Evolutionary conservation across 140 eudicot genomes (phyloP).

Genomic region (Bidens hawaiensis): DNA sequence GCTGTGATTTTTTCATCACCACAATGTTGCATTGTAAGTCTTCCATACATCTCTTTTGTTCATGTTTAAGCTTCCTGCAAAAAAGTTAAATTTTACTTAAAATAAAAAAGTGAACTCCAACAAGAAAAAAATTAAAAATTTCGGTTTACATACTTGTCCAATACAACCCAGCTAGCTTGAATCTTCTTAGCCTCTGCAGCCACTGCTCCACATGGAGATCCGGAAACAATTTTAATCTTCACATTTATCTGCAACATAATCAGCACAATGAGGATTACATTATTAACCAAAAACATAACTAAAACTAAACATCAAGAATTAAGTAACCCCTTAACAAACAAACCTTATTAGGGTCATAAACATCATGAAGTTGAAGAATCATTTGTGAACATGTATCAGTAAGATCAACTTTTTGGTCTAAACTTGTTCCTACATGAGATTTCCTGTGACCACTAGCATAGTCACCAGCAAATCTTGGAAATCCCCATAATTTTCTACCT

Average conservation of each 20-base stretch:
- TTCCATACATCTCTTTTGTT: constrained; percentile 86
- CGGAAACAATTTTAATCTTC: constrained; percentile 80
- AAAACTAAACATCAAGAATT: neutral
- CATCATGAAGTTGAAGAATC: constrained; percentile 97
- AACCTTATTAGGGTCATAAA: constrained; percentile 94
- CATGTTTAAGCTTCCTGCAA: constrained; percentile 71
- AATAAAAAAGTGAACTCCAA: too few relatives aligned
- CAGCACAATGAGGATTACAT: neutral
- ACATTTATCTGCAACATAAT: constrained; percentile 58
- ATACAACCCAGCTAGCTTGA: constrained; percentile 86
- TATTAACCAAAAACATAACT: neutral
- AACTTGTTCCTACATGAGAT: constrained; percentile 52
- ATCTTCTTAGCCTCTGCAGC: constrained; percentile 84
- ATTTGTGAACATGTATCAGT: constrained; percentile 90
- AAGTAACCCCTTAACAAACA: constrained; percentile 9
- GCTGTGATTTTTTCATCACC: constrained; percentile 71
- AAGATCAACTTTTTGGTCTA: constrained; percentile 69
- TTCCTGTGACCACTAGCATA: constrained; percentile 84
- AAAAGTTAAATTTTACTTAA: neutral
- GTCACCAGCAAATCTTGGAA: constrained; percentile 95
- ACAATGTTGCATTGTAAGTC: constrained; percentile 95
- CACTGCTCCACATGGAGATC: constrained; percentile 79
- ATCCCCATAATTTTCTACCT: constrained; percentile 87
- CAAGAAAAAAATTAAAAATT: too few relatives aligned
- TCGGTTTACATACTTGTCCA: constrained; percentile 61